Percentiles rank a stretch among this genome's conserved stretches.
phyloP scores from a whole-genome alignment of 345 rosid species.

The Corchorus capsularis region DNA sequence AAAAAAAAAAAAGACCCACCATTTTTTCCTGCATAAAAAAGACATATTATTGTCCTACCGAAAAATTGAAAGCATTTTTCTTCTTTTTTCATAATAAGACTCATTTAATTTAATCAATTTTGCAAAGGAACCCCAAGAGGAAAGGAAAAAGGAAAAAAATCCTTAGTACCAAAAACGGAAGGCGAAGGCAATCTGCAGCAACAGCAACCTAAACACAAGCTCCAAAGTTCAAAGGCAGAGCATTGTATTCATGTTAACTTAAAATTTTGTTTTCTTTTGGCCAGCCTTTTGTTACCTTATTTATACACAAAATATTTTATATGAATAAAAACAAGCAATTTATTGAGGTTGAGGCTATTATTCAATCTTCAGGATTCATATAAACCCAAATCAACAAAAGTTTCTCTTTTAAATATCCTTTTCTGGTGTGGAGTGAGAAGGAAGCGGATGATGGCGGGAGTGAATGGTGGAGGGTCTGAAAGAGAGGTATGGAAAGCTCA shows the following conservation, averaged over 20 bases:
- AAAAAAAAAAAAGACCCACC: background rate
- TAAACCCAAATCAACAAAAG: background rate
- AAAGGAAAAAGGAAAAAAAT: too few species aligned
- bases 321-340: background rate
- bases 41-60: background rate
- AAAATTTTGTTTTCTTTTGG: background rate
- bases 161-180: too few species aligned
- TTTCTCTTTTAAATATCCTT: background rate
- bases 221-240: background rate
- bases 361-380: background rate
- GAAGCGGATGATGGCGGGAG: background rate
- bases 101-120: background rate
- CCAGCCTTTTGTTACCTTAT: background rate
- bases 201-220: background rate
- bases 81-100: background rate
- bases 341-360: background rate
- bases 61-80: background rate
- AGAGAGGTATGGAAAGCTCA: constrained; percentile 55
- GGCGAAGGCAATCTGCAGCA: background rate
- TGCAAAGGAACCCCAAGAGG: background rate
- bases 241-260: background rate
- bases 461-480: constrained; percentile 37
- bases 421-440: background rate
- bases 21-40: background rate
- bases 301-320: too few species aligned